phyloP scores from a whole-genome alignment of 768 basidiomycete species.

The Leccinellum rugosiceps region DNA sequence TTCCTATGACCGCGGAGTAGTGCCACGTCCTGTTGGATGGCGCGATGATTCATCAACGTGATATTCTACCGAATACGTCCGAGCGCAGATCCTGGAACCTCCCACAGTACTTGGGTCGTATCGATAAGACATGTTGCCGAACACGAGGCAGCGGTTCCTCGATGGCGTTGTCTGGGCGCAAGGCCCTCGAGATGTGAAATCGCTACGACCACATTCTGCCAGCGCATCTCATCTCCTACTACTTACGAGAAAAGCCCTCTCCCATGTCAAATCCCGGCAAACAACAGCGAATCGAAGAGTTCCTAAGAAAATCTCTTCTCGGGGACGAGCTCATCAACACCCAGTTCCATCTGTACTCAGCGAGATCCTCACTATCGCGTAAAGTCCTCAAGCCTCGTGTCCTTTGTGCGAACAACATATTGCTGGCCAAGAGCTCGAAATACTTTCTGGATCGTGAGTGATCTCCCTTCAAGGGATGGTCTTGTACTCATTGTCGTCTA shows the following conservation, averaged over 20 bases:
- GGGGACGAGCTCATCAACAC: slow-evolving; percentile 29
- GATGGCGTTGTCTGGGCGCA: neutral
- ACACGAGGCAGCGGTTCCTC: neutral
- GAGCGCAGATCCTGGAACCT: neutral
- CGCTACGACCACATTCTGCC: neutral
- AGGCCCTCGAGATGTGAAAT: neutral
- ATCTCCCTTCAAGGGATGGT: neutral
- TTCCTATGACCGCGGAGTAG: neutral
- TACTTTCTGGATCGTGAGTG: slow-evolving; percentile 29
- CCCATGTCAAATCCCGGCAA: slow-evolving; percentile 11
- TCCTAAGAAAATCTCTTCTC: slow-evolving; percentile 26
- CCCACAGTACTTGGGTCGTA: neutral
- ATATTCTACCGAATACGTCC: neutral
- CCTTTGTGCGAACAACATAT: slow-evolving; percentile 26
- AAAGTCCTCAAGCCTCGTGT: slow-evolving; percentile 16
- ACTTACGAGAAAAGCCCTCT: no score
- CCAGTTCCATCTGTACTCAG: slow-evolving; percentile 30
- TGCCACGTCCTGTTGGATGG: neutral
- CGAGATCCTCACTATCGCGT: slow-evolving; percentile 13
- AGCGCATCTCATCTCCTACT: neutral
- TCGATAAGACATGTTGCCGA: neutral
- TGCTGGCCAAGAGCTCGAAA: slow-evolving; percentile 25
- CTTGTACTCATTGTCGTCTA: neutral
- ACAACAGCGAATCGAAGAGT: slow-evolving; percentile 16
- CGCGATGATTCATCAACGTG: neutral